phyloP scores from a whole-genome alignment of 352 stramenopile species.

The Phytophthora melonis region DNA sequence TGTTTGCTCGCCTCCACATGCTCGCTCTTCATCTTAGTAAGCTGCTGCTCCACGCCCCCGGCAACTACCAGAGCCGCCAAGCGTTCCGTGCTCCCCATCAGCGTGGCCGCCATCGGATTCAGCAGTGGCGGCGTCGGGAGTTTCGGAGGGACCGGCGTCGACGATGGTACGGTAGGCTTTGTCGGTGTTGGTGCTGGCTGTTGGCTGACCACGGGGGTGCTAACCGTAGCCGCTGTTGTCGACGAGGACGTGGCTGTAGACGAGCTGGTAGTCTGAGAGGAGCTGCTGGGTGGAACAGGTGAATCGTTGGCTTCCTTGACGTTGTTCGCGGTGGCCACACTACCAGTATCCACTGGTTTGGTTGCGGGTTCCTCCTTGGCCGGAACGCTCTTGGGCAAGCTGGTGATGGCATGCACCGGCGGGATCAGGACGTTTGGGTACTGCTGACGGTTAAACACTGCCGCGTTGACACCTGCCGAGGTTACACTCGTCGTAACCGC shows the following conservation, averaged over 20 bases:
- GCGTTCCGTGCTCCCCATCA: slow-evolving; percentile 60
- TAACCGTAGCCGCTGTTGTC: slow-evolving; percentile 7
- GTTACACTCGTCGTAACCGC: slow-evolving; percentile 13
- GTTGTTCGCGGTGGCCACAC: slow-evolving; percentile 3
- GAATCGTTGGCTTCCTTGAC: slow-evolving; percentile 20
- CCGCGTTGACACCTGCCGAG: slow-evolving; percentile 37
- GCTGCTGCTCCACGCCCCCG: slow-evolving; percentile 75
- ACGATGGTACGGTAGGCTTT: not conserved
- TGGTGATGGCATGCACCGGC: slow-evolving; percentile 18
- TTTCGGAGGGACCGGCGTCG: slow-evolving; percentile 20
- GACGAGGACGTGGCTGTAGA: slow-evolving; percentile 2
- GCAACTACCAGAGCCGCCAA: slow-evolving; percentile 68
- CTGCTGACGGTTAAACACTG: slow-evolving; percentile 52
- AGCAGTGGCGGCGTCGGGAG: slow-evolving; percentile 23
- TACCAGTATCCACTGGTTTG: slow-evolving; percentile 5
- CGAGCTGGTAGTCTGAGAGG: slow-evolving; percentile 6
- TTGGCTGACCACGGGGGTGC: not conserved
- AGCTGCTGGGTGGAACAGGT: slow-evolving; percentile 1
- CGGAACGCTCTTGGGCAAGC: slow-evolving; percentile 20
- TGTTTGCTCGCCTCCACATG: slow-evolving; percentile 77
- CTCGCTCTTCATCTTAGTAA: slow-evolving; percentile 78
- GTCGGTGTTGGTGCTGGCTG: slow-evolving; percentile 10
- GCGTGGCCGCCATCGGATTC: slow-evolving; percentile 39
- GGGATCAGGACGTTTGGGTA: slow-evolving; percentile 76
- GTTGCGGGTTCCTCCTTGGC: slow-evolving; percentile 23